Evolutionary conservation across 495 filamentous ascomycete genomes (phyloP).

Genomic region (Talaromyces adpressus): DNA sequence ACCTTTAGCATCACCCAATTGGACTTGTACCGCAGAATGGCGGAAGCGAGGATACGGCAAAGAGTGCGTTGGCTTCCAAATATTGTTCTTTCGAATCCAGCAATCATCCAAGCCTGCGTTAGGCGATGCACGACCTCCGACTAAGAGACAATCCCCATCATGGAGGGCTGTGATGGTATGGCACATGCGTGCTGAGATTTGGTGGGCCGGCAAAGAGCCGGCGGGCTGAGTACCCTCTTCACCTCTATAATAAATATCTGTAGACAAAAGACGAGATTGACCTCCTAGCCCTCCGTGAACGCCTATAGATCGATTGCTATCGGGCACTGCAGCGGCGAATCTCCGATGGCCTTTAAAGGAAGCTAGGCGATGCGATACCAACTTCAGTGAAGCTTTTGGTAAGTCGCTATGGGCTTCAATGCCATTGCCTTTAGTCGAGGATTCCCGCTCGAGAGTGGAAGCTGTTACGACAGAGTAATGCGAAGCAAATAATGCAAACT

Average conservation of each 20-base stretch:
- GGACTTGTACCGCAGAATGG: conserved; percentile 52
- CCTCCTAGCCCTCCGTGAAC: conserved; percentile 57
- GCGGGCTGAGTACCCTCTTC: conserved; percentile 16
- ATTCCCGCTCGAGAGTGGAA: conserved; percentile 9
- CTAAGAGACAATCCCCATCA: conserved; percentile 48
- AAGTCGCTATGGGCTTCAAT: conserved; percentile 6
- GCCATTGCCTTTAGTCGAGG: background rate
- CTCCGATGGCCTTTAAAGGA: conserved; percentile 21
- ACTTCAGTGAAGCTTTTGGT: background rate
- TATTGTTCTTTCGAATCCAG: conserved; percentile 55
- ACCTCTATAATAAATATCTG: conserved; percentile 46
- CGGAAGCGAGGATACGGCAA: conserved; percentile 63
- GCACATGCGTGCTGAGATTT: conserved; percentile 56
- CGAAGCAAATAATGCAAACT: conserved; percentile 76
- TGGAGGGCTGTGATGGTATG: conserved; percentile 63
- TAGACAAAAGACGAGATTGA: conserved; percentile 51
- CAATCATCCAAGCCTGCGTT: conserved; percentile 58
- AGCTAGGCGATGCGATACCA: conserved; percentile 15
- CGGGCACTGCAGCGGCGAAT: conserved; percentile 38
- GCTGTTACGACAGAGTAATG: conserved; percentile 84
- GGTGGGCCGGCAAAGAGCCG: conserved; percentile 25
- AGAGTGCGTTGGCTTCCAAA: conserved; percentile 56
- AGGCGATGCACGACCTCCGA: conserved; percentile 76
- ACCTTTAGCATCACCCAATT: conserved; percentile 30
- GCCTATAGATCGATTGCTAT: conserved; percentile 29